phyloP scores from a whole-genome alignment of 805 yeast species.

The Lipomyces yamadae region DNA sequence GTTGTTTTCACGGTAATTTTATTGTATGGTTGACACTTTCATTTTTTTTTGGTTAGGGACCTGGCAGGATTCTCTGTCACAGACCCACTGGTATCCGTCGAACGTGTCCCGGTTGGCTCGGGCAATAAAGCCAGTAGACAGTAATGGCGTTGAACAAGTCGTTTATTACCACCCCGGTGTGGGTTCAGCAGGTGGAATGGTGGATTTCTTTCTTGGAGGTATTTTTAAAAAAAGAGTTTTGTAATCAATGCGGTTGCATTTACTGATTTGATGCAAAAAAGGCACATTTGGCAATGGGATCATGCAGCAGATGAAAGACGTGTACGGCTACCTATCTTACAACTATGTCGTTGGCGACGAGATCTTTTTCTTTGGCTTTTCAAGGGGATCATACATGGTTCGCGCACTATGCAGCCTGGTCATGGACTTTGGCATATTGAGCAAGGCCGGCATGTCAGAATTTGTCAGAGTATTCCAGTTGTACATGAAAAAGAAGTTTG shows the following conservation, averaged over 20 bases:
- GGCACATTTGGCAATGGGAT: constrained; percentile 21
- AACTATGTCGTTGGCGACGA: constrained; percentile 29
- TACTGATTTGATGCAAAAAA: neutral
- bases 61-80: constrained; percentile 23
- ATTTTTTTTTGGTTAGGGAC: constrained; percentile 14
- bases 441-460: constrained; percentile 18
- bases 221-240: too few relatives aligned
- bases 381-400: constrained; percentile 30
- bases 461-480: constrained; percentile 15
- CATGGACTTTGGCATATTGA: constrained; percentile 19
- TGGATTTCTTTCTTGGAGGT: constrained; percentile 12
- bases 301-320: constrained; percentile 17
- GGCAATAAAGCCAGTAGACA: constrained; percentile 12
- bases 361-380: constrained; percentile 30
- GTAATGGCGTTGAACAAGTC: constrained; percentile 18
- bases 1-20: too few relatives aligned
- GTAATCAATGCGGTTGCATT: too few relatives aligned
- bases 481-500: constrained; percentile 6
- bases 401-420: constrained; percentile 22
- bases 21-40: neutral
- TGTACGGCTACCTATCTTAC: constrained; percentile 22
- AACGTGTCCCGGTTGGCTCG: constrained; percentile 25
- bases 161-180: constrained; percentile 26
- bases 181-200: constrained; percentile 11
- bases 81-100: constrained; percentile 12